Conservation (phyloP, 371 early-diverging fungal genomes). For the Blastocladiella emersonii region DNA sequence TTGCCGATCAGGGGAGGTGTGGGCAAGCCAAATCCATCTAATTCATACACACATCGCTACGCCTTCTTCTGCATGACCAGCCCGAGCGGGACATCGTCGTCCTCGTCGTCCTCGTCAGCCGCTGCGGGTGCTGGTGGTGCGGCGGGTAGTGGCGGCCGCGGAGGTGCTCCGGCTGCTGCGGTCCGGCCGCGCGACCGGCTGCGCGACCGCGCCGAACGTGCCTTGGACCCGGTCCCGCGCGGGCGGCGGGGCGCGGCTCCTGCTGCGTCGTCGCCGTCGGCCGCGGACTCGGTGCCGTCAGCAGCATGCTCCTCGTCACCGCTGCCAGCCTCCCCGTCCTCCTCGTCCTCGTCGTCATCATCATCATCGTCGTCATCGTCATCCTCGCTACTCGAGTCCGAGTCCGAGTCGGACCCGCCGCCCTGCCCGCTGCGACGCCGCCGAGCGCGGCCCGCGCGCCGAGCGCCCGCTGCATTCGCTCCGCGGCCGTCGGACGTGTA, state of each 20-base stretch:
- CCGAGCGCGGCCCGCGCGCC: not conserved
- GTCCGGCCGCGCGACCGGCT: too few relatives aligned
- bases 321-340: not conserved
- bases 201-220: too few relatives aligned
- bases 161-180: too few relatives aligned
- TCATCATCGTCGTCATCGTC: not conserved
- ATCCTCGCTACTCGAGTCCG: not conserved
- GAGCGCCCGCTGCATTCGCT: too few relatives aligned
- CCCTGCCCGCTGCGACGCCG: not conserved
- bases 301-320: not conserved
- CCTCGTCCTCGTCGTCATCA: not conserved
- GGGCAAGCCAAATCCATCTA: too few relatives aligned
- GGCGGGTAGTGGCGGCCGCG: too few relatives aligned
- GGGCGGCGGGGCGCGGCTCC: too few relatives aligned
- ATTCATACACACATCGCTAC: too few relatives aligned
- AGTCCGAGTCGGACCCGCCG: not conserved
- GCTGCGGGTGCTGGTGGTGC: not conserved
- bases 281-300: not conserved
- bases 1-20: too few relatives aligned
- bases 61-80: slow-evolving; percentile 1
- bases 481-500: not conserved
- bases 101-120: slow-evolving; percentile 1
- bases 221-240: too few relatives aligned
- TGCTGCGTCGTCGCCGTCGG: not conserved
- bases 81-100: not conserved